Percentiles rank a stretch among this genome's conserved stretches.
These are phyloP conservation scores for Komagataella pastoris DNA, from an alignment of 805 yeast species.

Conservation along the genomic window DNA sequence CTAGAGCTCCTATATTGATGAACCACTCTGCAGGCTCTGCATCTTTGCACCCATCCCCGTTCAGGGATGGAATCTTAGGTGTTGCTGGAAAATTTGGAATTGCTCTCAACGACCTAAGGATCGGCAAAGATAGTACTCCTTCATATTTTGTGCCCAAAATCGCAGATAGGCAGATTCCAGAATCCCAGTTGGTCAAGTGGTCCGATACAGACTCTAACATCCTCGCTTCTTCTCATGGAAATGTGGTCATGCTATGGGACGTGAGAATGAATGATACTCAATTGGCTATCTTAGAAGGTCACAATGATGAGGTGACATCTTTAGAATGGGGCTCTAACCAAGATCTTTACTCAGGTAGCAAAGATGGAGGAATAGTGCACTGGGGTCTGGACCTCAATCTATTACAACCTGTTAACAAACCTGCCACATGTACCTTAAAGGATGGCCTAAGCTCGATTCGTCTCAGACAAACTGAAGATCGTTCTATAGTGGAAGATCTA, in stretches of 20 bases:
- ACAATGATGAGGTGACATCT: conserved; percentile 36
- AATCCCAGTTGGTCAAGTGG: conserved; percentile 27
- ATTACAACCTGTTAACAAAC: conserved; percentile 6
- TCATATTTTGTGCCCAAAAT: conserved; percentile 29
- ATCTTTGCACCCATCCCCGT: conserved; percentile 34
- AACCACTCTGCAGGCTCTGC: conserved; percentile 35
- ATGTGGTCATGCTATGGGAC: conserved; percentile 61
- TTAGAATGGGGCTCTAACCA: conserved; percentile 43
- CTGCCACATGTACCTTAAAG: conserved; percentile 25
- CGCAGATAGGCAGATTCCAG: conserved; percentile 8
- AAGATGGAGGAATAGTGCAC: conserved; percentile 54
- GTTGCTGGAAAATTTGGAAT: conserved; percentile 64
- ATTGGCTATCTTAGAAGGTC: conserved; percentile 40
- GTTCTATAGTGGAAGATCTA: conserved; percentile 13
- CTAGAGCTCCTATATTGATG: conserved; percentile 44
- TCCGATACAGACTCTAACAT: conserved; percentile 43
- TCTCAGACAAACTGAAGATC: conserved; percentile 20
- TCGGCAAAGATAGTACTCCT: conserved; percentile 20
- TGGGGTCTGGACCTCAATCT: conserved; percentile 33
- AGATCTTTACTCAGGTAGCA: conserved; percentile 44
- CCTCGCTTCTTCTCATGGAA: conserved; percentile 51
- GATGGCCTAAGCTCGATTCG: conserved; percentile 30
- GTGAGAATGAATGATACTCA: conserved; percentile 39
- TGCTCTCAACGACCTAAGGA: conserved; percentile 57
- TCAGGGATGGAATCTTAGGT: conserved; percentile 39